These are phyloP conservation scores for Xenoacremonium recifei DNA, from an alignment of 2,329 filamentous ascomycete species.

Conservation along the genomic window DNA sequence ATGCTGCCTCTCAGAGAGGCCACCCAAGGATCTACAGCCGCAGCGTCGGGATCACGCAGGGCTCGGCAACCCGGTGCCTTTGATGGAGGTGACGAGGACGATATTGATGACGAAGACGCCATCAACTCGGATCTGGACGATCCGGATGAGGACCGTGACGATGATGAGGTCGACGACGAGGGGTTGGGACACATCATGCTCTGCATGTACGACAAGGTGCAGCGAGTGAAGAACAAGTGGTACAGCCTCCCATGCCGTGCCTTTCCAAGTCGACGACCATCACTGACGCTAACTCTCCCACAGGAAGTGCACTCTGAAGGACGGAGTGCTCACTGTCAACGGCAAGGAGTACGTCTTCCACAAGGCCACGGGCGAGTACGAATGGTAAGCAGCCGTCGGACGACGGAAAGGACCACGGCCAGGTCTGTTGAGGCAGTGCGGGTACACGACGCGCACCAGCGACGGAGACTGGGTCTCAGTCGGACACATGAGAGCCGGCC, in stretches of 20 bases:
- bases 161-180: constrained; percentile 86
- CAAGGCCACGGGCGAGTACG: constrained; percentile 95
- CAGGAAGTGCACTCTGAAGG: constrained; percentile 97
- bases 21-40: constrained; percentile 29
- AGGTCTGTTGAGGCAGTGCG: constrained; percentile 1
- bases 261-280: not conserved
- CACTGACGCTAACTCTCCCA: constrained; percentile 9
- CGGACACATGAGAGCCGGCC: constrained; percentile 7
- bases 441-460: constrained; percentile 4
- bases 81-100: constrained; percentile 63
- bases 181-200: constrained; percentile 88
- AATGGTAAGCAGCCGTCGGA: too few species aligned
- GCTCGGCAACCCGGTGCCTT: constrained; percentile 45
- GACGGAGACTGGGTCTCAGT: constrained; percentile 8
- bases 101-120: constrained; percentile 79
- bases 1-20: constrained; percentile 70
- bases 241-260: too few species aligned
- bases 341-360: constrained; percentile 97
- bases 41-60: constrained; percentile 22
- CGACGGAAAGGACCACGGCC: too few species aligned
- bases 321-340: constrained; percentile 89
- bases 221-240: constrained; percentile 99
- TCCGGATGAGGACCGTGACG: constrained; percentile 78
- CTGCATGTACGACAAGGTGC: constrained; percentile 99
- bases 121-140: constrained; percentile 99